Base-by-base conservation (phyloP, 2,329 filamentous ascomycete genomes). In the Beauveria brongniartii region DNA sequence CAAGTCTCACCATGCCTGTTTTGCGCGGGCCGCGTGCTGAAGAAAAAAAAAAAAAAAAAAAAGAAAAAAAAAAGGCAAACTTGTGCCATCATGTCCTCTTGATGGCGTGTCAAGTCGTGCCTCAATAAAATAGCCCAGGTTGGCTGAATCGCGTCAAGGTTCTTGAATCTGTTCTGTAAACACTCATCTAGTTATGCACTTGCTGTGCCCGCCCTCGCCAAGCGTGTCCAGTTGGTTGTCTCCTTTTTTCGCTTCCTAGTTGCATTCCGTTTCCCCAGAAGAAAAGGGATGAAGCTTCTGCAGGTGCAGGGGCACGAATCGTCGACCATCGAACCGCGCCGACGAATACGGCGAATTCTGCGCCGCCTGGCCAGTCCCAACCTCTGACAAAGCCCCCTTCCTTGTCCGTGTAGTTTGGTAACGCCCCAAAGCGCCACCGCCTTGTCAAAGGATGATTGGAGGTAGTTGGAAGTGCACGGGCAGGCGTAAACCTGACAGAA, bases 1-100 rank as follows among this genome's bases (percentile, higher is more conserved):
- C 22, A 18, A 28, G 52, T 40, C 37, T 55, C 52, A 28, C 20
- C 18, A 16, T 18, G n/a, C 37, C 24, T 18, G 26, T 18, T 47
- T 37, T 26, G 54, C 54, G 47, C 54, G 28, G 54, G 54, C 54
- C 54, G 54, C 54, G 41, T 46, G 54, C 14, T 56, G 54, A 56
- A 56, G 54, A 47, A 37, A 30, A 5, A 55, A 16, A 30, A 30
- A 34, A 16, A 34, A 30, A 30, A 34, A 16, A 34, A 30, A 30
- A 34, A 16, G n/a, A 55, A 30, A 30, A 30, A 55, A 30, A 30
- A 34, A 16, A 34, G 40, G 3, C 41, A 12, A 20, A n/a, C 30
- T n/a, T 55, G 14, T 30, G 34, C 34, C 34, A 37, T 37, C 2
- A 37, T 37, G 34, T 37, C 5, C 12, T 37, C 34, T 37, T 37